Conservation (phyloP, 1,284 basidiomycete species). For the Paramarasmius palmivorus region DNA sequence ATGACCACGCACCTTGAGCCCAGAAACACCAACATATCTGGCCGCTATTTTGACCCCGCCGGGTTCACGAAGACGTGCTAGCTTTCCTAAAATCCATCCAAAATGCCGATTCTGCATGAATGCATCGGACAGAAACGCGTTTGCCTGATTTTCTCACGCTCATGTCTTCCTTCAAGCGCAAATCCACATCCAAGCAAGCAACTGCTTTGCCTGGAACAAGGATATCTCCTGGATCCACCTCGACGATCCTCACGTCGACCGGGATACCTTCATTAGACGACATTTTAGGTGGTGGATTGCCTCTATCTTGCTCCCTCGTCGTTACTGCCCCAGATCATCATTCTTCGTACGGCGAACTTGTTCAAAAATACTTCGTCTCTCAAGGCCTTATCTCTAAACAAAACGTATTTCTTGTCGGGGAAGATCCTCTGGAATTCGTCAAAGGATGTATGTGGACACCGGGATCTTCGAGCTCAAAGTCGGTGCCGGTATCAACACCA, state of each 20-base stretch:
- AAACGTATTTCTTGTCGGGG: slow-evolving; percentile 66
- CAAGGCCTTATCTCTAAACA: slow-evolving; percentile 83
- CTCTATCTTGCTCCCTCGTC: slow-evolving; percentile 75
- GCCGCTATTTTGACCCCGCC: neutral
- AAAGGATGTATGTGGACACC: slow-evolving; percentile 81
- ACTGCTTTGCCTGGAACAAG: slow-evolving; percentile 59
- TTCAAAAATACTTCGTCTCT: slow-evolving; percentile 86
- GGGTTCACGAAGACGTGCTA: neutral
- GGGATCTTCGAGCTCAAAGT: slow-evolving; percentile 22
- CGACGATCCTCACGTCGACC: slow-evolving; percentile 75
- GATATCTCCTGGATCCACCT: slow-evolving; percentile 59
- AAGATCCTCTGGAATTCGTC: slow-evolving; percentile 55
- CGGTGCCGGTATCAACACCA: slow-evolving; percentile 12
- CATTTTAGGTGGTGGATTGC: slow-evolving; percentile 90
- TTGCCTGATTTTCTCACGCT: slow-evolving; percentile 1
- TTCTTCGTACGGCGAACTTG: slow-evolving; percentile 83
- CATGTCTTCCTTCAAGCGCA: slow-evolving; percentile 89
- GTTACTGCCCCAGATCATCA: slow-evolving; percentile 82
- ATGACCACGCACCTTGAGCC: slow-evolving; percentile 28
- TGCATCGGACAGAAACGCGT: neutral
- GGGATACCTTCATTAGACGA: slow-evolving; percentile 97
- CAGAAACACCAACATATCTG: slow-evolving; percentile 7
- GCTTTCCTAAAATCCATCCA: slow-evolving; percentile 4
- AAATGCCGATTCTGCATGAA: slow-evolving; percentile 6
- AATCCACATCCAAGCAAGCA: slow-evolving; percentile 43